These are phyloP conservation scores for Fusarium pininemorale DNA, from an alignment of 2,329 filamentous ascomycete species.

Conservation along the genomic window DNA sequence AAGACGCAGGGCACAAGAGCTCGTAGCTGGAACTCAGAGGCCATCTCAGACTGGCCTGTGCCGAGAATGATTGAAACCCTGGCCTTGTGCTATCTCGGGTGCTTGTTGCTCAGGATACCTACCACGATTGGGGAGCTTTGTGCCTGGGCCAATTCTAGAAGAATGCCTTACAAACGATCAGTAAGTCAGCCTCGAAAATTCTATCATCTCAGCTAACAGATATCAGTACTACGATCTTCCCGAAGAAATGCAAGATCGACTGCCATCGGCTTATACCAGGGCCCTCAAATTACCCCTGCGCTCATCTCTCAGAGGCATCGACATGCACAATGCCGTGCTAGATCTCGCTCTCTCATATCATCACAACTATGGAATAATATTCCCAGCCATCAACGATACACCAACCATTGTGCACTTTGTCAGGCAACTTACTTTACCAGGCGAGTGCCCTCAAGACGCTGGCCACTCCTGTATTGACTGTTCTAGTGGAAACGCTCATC, in stretches of 20 bases:
- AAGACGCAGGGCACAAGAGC: conserved; percentile 44
- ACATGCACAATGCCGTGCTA: conserved; percentile 71
- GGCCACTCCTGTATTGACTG: conserved; percentile 37
- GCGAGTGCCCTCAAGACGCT: conserved; percentile 54
- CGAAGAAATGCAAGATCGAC: conserved; percentile 69
- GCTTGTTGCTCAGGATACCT: conserved; percentile 78
- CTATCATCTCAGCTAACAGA: not conserved
- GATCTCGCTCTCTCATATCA: conserved; percentile 71
- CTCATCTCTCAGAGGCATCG: conserved; percentile 57
- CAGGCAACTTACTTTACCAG: conserved; percentile 76
- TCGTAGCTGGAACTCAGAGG: conserved; percentile 56
- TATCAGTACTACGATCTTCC: conserved; percentile 66
- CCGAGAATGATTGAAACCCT: conserved; percentile 80
- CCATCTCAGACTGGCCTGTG: conserved; percentile 60
- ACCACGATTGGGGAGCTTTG: conserved; percentile 78
- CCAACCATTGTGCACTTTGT: conserved; percentile 75
- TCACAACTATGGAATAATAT: conserved; percentile 72
- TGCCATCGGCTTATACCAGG: conserved; percentile 69
- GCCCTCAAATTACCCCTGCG: conserved; percentile 62
- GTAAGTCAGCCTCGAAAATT: conserved; percentile 52
- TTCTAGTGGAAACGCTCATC: conserved; percentile 62
- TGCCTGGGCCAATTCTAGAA: conserved; percentile 71
- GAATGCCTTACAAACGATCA: conserved; percentile 77
- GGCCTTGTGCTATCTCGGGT: conserved; percentile 81
- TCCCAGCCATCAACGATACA: conserved; percentile 77